Conservation (phyloP, 495 filamentous ascomycete genomes). For the Parachaetomium inaequale region DNA sequence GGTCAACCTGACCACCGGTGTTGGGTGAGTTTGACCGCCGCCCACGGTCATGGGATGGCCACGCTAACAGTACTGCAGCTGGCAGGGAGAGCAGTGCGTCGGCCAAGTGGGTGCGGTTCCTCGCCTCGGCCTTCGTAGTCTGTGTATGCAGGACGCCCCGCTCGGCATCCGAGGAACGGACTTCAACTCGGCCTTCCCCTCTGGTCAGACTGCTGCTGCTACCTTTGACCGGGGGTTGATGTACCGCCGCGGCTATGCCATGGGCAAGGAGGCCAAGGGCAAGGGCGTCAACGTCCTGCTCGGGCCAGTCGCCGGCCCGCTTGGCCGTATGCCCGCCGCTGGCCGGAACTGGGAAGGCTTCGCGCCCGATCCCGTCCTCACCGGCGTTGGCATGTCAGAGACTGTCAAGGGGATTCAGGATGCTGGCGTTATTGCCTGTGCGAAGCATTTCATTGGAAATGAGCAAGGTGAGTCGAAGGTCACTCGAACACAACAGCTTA, state of each 20-base stretch:
- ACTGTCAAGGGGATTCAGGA: conserved; percentile 80
- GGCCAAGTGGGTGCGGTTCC: conserved; percentile 69
- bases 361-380: conserved; percentile 72
- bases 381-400: conserved; percentile 67
- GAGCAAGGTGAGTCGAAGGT: conserved; percentile 46
- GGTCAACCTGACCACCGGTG: conserved; percentile 86
- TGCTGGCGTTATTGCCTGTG: conserved; percentile 74
- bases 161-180: conserved; percentile 76
- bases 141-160: conserved; percentile 90
- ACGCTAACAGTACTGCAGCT: conserved; percentile 48
- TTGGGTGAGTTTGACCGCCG: conserved; percentile 53
- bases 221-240: conserved; percentile 71
- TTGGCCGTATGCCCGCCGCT: conserved; percentile 68
- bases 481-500: neutral
- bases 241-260: conserved; percentile 69
- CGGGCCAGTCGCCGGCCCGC: conserved; percentile 84
- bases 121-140: conserved; percentile 70
- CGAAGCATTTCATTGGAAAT: conserved; percentile 77
- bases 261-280: conserved; percentile 73
- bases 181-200: conserved; percentile 74
- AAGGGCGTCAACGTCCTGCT: conserved; percentile 85
- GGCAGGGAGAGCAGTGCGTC: conserved; percentile 74
- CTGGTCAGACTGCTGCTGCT: conserved; percentile 77
- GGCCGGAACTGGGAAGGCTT: conserved; percentile 92
- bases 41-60: neutral